These are phyloP conservation scores for Aspergillus versicolor DNA, from an alignment of 2,329 filamentous ascomycete genomes.

Conservation along the genomic window DNA sequence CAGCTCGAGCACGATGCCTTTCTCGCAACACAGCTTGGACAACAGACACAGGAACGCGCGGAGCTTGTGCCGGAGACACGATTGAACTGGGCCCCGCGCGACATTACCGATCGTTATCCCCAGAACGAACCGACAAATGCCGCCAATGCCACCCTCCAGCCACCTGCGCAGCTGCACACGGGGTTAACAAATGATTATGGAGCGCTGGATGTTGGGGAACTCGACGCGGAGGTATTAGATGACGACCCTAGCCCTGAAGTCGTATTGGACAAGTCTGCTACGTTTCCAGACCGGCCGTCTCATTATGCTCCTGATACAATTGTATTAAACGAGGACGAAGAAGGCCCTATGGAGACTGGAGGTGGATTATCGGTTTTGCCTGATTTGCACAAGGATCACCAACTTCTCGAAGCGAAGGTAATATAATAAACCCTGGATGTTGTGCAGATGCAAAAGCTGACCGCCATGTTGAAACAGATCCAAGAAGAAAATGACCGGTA, in stretches of 20 bases:
- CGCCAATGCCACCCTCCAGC: conserved; percentile 23
- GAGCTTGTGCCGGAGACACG: conserved; percentile 2
- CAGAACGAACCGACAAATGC: conserved; percentile 10
- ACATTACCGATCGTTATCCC: neutral
- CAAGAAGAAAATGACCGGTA: conserved; percentile 42
- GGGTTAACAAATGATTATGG: conserved; percentile 43
- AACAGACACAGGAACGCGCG: conserved; percentile 16
- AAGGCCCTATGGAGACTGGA: conserved; percentile 20
- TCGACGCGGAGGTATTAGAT: conserved; percentile 45
- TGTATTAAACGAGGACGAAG: conserved; percentile 24
- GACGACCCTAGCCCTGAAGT: conserved; percentile 23
- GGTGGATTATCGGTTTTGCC: conserved; percentile 10
- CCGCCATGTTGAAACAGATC: conserved; percentile 27
- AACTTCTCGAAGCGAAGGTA: conserved; percentile 29
- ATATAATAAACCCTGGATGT: too few species aligned
- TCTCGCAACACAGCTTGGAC: conserved; percentile 41
- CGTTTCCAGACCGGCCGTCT: conserved; percentile 9
- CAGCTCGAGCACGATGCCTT: conserved; percentile 48
- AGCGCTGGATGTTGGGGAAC: conserved; percentile 43
- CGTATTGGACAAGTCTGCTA: conserved; percentile 14
- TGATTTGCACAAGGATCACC: conserved; percentile 14
- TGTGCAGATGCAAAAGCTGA: conserved; percentile 11
- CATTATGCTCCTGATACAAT: conserved; percentile 15
- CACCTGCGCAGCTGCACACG: conserved; percentile 31
- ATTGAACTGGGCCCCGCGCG: conserved; percentile 1